phyloP scores from a whole-genome alignment of 2,329 filamentous ascomycete species.

The Fusarium sp. region DNA sequence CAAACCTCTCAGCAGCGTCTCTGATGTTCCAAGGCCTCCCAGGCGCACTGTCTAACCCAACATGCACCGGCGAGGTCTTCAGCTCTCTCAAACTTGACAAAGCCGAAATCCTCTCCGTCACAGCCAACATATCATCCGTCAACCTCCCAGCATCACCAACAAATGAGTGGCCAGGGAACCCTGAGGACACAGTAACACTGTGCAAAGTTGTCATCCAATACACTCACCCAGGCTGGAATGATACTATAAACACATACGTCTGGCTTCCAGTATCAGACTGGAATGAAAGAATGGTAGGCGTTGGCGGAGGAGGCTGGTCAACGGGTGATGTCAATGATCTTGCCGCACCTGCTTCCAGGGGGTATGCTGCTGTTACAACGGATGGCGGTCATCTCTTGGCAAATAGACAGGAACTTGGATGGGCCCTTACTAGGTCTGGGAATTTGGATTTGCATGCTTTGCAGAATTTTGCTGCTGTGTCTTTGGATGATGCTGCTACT shows the following conservation, averaged over 20 bases:
- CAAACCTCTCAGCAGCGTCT: background rate
- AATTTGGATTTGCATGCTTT: conserved; percentile 44
- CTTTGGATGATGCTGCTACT: conserved; percentile 52
- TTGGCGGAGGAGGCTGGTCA: conserved; percentile 31
- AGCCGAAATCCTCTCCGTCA: conserved; percentile 1
- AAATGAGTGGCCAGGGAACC: conserved; percentile 12
- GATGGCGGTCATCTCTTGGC: conserved; percentile 20
- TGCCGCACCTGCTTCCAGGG: conserved; percentile 2
- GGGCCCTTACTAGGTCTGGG: conserved; percentile 35
- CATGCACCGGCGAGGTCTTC: background rate
- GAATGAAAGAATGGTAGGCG: conserved; percentile 32
- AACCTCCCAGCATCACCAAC: background rate
- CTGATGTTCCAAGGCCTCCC: background rate
- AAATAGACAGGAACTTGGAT: background rate
- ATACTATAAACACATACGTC: conserved; percentile 21
- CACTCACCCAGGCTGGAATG: conserved; percentile 33
- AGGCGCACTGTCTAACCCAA: rapidly evolving
- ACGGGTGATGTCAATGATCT: conserved; percentile 6
- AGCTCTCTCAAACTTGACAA: background rate
- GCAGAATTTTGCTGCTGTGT: conserved; percentile 45
- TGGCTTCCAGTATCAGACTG: conserved; percentile 24
- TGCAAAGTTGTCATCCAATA: conserved; percentile 26
- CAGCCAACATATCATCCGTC: background rate
- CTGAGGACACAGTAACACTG: background rate
- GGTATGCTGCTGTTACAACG: conserved; percentile 21